Conservation (phyloP, 73 alveolate genomes). For the Effrenium voratum region DNA sequence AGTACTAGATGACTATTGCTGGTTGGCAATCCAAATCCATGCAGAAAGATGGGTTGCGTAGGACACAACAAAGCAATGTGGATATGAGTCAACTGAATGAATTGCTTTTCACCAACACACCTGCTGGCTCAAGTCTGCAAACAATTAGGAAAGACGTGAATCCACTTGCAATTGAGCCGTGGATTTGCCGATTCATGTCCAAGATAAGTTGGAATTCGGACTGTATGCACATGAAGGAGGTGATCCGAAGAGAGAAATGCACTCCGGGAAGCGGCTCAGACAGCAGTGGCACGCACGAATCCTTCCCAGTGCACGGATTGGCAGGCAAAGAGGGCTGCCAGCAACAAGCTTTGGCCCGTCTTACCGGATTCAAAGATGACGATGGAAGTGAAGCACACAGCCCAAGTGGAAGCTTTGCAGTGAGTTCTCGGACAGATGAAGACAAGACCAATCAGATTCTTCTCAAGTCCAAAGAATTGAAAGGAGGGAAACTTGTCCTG, state of each 20-base stretch:
- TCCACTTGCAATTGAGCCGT: too few relatives aligned
- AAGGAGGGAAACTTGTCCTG: slow-evolving; percentile 40
- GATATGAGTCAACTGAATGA: too few relatives aligned
- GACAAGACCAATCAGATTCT: not conserved
- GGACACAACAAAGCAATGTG: too few relatives aligned
- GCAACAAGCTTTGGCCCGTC: slow-evolving; percentile 18
- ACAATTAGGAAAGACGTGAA: too few relatives aligned
- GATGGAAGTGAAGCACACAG: slow-evolving; percentile 28
- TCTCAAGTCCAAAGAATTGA: not conserved
- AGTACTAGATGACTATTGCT: too few relatives aligned
- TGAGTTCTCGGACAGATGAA: not conserved
- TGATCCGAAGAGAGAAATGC: slow-evolving; percentile 1
- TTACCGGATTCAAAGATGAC: not conserved
- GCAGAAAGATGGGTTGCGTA: too few relatives aligned
- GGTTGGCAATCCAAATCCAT: too few relatives aligned
- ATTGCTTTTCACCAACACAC: too few relatives aligned
- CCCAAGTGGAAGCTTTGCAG: not conserved
- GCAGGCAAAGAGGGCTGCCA: slow-evolving; percentile 18
- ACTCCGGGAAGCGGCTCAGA: slow-evolving; percentile 8
- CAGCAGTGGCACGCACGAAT: slow-evolving; percentile 54
- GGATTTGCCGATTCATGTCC: slow-evolving; percentile 43
- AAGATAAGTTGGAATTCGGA: slow-evolving; percentile 45
- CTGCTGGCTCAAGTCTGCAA: too few relatives aligned
- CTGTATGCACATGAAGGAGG: not conserved
- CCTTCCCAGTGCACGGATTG: slow-evolving; percentile 60